Evolutionary conservation across 805 yeast genomes (phyloP), one percentile per base, ranked within the genome.

Genomic region (Hanseniaspora osmophila): DNA sequence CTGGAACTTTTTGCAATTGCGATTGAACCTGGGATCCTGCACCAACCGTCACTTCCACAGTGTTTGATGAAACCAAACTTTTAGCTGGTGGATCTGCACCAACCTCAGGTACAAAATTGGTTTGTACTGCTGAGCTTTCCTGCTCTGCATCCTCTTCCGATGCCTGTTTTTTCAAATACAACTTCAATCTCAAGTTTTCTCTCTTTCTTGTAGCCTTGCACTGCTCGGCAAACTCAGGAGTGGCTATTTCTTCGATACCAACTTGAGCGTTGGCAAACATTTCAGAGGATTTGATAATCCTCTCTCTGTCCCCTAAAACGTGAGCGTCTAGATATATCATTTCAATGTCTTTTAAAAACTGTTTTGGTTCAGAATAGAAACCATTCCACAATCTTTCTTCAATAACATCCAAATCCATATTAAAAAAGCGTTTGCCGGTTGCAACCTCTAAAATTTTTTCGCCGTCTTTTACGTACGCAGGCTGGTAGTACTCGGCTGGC

Each of bases 351-450:
- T 74, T 76, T 53, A 88, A 65, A 57, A 84, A 90, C 59, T 92
- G 96, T 51, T 77, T 80, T 12, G 97, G 96, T 55, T 87, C 96
- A 35, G 85, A 80, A 57, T 92, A 92, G 61, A 65, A 92, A 0
- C 98, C 98, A 61, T 92, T 92, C 98, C 98, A 92, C 45, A 92
- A 64, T 48, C 98, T 71, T 59, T 92, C 97, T 57, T 92, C 98
- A 32, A 92, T 76, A 15, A 87, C 80, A 57, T 92, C 98, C 45
- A 92, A 66, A 56, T 92, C 98, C 84, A 92, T 92, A 54, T 92
- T 92, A 65, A 70, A 73, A 57, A 70, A 90, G 51, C 68, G 71
- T 46, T 74, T 75, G 2, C 92, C 94, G 0, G 94, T 81, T 0
- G 78, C 62, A 10, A 75, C 68, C 55, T 92, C 96, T n/a, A 78